phyloP scores from a whole-genome alignment of 371 early-diverging fungal species.

The Mucor irregularis region DNA sequence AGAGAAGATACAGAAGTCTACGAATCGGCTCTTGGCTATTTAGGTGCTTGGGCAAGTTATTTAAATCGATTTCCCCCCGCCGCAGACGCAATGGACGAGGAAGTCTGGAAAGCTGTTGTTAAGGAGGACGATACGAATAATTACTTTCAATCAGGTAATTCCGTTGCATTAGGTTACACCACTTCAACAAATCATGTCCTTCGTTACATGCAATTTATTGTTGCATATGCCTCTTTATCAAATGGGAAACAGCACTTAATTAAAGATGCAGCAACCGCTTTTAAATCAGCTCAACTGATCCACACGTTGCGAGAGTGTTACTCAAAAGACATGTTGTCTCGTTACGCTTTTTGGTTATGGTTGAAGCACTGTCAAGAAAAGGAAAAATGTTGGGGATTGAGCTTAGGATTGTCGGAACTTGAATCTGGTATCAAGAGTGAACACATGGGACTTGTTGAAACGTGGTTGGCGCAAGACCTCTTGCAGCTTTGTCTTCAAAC shows the following conservation, averaged over 20 bases:
- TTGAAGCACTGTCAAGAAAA: constrained; percentile 7
- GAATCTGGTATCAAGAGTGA: constrained; percentile 11
- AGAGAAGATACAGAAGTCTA: constrained; percentile 16
- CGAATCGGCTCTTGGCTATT: constrained; percentile 45
- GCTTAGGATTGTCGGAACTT: constrained; percentile 8
- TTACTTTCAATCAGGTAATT: constrained; percentile 12
- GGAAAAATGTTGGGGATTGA: constrained; percentile 4
- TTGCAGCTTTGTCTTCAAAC: constrained; percentile 34
- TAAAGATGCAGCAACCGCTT: background rate
- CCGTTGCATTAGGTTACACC: constrained; percentile 20
- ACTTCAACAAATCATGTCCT: constrained; percentile 14
- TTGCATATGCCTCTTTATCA: constrained; percentile 14
- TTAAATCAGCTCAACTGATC: constrained; percentile 7
- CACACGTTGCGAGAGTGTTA: constrained; percentile 12
- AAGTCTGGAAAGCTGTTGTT: constrained; percentile 27
- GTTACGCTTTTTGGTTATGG: constrained; percentile 38
- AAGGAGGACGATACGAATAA: constrained; percentile 7
- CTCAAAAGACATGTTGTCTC: constrained; percentile 22
- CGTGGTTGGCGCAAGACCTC: constrained; percentile 34
- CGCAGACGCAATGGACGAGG: constrained; percentile 2
- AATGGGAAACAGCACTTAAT: background rate
- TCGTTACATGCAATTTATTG: constrained; percentile 27
- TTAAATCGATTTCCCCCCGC: constrained; percentile 36
- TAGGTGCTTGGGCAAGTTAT: constrained; percentile 51
- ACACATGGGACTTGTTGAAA: constrained; percentile 31